Base-by-base conservation (phyloP, 768 basidiomycete species). In the Suillus ampliporus region DNA sequence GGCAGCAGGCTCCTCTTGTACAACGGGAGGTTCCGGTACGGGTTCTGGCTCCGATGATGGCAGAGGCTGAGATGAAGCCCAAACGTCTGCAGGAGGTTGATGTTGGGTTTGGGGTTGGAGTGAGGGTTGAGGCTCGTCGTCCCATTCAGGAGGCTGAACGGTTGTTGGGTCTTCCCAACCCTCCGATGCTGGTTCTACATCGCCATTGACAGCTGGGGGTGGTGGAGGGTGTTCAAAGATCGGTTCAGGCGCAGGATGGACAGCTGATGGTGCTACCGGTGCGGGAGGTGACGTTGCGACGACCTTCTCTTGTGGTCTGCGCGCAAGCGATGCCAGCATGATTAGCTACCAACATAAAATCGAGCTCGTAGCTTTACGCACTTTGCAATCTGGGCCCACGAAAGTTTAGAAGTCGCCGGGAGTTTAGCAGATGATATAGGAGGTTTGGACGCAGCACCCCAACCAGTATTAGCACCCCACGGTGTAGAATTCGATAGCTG, bases 381-480 rank as follows among this genome's bases (percentile, higher is more conserved):
- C 91, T 88, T 82, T 65, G 92, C 92, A 72, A 94, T 82, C 69
- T 94, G 90, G 9, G 92, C 92, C 92, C 92, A 94, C 40, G 92
- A 93, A 63, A 91, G 75, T 78, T 92, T 92, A 9, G 90, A 87
- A 14, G 85, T 89, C 31, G 89, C 86, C 47, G 91, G 89, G 13
- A 84, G 80, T 77, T 87, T 90, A 15, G 67, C 61, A 69, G 74
- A 66, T 4, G 66, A 56, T 64, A 64, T 71, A 21, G 74, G 60
- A n/a, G 77, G 69, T 28, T 65, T 48, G 50, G 64, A 37, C 14
- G 61, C 66, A 38, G 66, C 48, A 23, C 69, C 62, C n/a, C 77
- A 76, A n/a, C 77, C 78, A 66, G 82, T 81, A 51, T 74, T 75
- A 58, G 72, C 61, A 44, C 65, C 59, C 74, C 74, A 76, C 70